A percentile compares a stretch with the other conserved stretches of the same genome.
phyloP scores from a whole-genome alignment of 768 basidiomycete species.

The Auricularia heimuer region DNA sequence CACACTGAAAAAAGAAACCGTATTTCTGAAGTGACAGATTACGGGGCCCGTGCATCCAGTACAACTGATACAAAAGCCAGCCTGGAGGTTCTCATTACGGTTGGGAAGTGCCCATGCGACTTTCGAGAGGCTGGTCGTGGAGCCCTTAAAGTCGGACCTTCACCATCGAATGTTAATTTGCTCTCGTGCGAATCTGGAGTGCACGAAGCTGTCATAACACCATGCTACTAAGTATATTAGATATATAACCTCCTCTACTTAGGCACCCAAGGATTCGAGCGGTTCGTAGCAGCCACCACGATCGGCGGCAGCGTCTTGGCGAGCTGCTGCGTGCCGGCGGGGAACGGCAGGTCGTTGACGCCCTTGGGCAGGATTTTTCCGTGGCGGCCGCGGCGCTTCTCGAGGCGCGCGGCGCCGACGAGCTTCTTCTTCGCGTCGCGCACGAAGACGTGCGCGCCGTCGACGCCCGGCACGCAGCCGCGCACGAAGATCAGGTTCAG shows the following conservation, averaged over 20 bases:
- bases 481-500: conserved; percentile 86
- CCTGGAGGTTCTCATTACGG: too few relatives aligned
- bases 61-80: too few relatives aligned
- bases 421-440: conserved; percentile 87
- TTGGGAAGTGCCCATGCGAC: too few relatives aligned
- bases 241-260: not conserved
- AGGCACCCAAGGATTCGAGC: conserved; percentile 15
- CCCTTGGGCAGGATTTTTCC: conserved; percentile 76
- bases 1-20: too few relatives aligned
- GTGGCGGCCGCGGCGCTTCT: conserved; percentile 60
- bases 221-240: not conserved
- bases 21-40: too few relatives aligned
- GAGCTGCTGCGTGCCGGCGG: conserved; percentile 74
- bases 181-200: too few relatives aligned
- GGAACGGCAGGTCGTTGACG: conserved; percentile 81
- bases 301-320: conserved; percentile 56
- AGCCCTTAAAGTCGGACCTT: too few relatives aligned
- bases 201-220: too few relatives aligned
- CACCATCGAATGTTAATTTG: too few relatives aligned
- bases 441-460: conserved; percentile 78
- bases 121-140: too few relatives aligned
- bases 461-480: conserved; percentile 84
- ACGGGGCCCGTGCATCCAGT: too few relatives aligned
- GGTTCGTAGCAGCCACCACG: conserved; percentile 62
- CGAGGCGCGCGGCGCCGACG: conserved; percentile 46